These are phyloP conservation scores for Acanthamoeba lenticulata DNA, from an alignment of 208 protist genomes.

Conservation along the genomic window DNA sequence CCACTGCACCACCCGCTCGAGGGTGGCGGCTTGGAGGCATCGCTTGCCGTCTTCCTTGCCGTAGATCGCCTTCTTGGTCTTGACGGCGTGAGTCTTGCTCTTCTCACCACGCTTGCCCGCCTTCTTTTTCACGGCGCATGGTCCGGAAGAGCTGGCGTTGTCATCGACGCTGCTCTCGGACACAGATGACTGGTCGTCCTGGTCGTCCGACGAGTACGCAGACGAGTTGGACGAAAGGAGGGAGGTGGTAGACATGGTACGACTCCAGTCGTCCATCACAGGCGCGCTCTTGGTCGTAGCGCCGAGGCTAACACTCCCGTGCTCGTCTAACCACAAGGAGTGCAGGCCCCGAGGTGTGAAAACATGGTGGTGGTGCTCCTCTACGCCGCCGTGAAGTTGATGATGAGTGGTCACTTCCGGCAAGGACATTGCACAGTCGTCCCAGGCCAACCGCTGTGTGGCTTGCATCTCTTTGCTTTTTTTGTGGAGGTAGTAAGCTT, in stretches of 20 bases:
- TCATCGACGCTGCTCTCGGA: not conserved
- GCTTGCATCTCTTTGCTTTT: not conserved
- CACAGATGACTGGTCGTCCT: not conserved
- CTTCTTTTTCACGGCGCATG: not conserved
- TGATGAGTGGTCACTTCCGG: not conserved
- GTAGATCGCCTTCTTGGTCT: not conserved
- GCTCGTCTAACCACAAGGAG: no score
- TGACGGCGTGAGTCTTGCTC: not conserved
- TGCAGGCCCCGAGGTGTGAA: no score
- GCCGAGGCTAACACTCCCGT: no score
- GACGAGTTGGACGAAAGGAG: not conserved
- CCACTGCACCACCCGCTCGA: slow-evolving; percentile 48
- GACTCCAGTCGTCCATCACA: not conserved
- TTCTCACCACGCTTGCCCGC: not conserved
- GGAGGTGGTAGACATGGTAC: not conserved
- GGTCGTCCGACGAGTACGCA: not conserved
- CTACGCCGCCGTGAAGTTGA: not conserved
- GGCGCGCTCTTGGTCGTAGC: no score
- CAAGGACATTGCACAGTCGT: not conserved
- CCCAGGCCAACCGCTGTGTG: not conserved
- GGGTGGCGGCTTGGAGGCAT: not conserved
- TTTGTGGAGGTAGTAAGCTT: no score
- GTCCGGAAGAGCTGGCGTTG: not conserved
- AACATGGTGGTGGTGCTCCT: not conserved
- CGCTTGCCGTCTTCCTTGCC: slow-evolving; percentile 36